Percentiles rank a stretch among this genome's conserved stretches.
Conservation (phyloP, 768 basidiomycete species). For the Lactifluus volemus region DNA sequence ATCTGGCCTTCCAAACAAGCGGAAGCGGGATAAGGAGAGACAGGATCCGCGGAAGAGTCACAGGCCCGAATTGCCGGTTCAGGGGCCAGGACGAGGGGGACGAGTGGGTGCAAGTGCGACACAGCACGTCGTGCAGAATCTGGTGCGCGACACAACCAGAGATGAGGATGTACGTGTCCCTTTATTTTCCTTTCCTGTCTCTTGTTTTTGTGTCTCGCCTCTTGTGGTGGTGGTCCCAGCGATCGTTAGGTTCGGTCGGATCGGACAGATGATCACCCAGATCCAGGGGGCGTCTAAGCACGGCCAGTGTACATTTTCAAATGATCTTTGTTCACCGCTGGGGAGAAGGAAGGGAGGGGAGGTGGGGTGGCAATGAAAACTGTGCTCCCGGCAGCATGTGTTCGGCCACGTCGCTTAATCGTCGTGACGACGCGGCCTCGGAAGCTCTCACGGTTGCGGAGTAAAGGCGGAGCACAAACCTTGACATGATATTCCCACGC, state of each 20-base stretch:
- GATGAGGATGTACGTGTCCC: constrained; percentile 84
- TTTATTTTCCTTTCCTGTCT: constrained; percentile 18
- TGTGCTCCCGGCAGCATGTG: not conserved
- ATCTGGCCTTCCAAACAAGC: constrained; percentile 53
- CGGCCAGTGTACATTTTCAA: not conserved
- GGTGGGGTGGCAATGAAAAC: not conserved
- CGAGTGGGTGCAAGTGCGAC: constrained; percentile 95
- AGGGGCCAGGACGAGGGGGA: constrained; percentile 88
- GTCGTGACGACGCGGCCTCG: constrained; percentile 14
- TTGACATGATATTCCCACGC: constrained; percentile 14
- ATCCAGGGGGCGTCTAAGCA: not conserved
- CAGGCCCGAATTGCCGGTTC: constrained; percentile 87
- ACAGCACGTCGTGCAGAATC: constrained; percentile 91
- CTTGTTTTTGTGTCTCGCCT: constrained; percentile 14
- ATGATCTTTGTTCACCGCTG: not conserved
- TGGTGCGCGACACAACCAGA: constrained; percentile 84
- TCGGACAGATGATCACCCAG: not conserved
- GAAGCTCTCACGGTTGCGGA: not conserved
- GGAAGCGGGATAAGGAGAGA: constrained; percentile 84
- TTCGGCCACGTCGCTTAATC: constrained; percentile 15
- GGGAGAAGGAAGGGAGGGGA: not conserved
- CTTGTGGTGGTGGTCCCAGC: not conserved
- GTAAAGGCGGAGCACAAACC: constrained; percentile 13
- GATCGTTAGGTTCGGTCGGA: not conserved
- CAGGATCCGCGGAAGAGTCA: constrained; percentile 86